A percentile compares a stretch with the other conserved stretches of the same genome.
Conservation (phyloP, 1,284 basidiomycete species). For the Pascua sp. region DNA sequence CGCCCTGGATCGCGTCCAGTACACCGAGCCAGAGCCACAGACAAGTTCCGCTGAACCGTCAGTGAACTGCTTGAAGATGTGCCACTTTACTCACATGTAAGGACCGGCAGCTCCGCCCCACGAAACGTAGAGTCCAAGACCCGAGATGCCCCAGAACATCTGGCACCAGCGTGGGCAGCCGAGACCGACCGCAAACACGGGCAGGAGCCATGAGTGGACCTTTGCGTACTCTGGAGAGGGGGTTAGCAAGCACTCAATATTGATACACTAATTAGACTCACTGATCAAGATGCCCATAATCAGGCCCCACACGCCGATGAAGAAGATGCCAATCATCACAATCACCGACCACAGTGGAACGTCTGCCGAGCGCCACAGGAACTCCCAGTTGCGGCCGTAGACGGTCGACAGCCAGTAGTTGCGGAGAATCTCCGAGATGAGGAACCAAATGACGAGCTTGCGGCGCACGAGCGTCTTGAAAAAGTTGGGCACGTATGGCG, state of each 20-base stretch:
- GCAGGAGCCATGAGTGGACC: constrained; percentile 87
- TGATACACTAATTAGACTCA: constrained; percentile 20
- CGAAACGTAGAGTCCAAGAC: constrained; percentile 68
- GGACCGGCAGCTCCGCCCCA: constrained; percentile 81
- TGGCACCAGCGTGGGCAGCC: constrained; percentile 91
- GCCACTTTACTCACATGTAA: constrained; percentile 56
- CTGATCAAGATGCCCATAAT: constrained; percentile 69
- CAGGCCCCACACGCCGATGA: constrained; percentile 75
- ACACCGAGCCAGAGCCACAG: constrained; percentile 93
- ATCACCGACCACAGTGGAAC: constrained; percentile 78
- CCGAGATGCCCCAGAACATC: constrained; percentile 53
- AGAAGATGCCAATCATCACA: constrained; percentile 74
- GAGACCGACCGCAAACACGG: constrained; percentile 87
- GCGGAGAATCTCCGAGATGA: constrained; percentile 78
- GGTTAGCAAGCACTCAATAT: constrained; percentile 3
- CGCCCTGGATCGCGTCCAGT: constrained; percentile 85
- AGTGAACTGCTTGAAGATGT: neutral
- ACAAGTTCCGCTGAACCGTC: constrained; percentile 58
- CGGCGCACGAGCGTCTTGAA: constrained; percentile 78
- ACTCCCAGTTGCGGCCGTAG: constrained; percentile 87
- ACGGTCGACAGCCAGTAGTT: constrained; percentile 86
- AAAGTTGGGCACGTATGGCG: constrained; percentile 89
- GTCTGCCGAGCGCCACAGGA: constrained; percentile 73
- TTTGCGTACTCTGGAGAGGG: constrained; percentile 63
- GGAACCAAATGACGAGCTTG: constrained; percentile 88